Base-by-base conservation (phyloP, 2,329 filamentous ascomycete genomes). In the Colletotrichum orchidophilum region DNA sequence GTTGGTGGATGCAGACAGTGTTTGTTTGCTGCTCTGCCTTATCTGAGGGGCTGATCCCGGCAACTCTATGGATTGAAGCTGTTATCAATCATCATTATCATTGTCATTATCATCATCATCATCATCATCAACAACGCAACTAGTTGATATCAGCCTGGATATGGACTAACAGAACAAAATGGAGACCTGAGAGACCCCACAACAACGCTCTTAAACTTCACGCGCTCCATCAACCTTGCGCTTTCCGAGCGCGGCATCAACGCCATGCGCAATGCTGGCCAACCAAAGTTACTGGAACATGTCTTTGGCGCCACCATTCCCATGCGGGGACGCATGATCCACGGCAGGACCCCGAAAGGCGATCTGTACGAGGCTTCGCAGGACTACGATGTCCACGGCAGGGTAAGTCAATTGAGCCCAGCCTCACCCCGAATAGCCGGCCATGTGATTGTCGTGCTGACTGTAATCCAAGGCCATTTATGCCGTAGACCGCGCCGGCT, bases 271-370 rank as follows among this genome's bases (percentile, higher is more conserved):
- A 86, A 93, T 75, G 90, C 93, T 1, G 89, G 90, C 29, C 88
- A 91, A 35, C 83, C 89, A 3, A 87, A 86, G 3, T 87, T 98
- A 42, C 84, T 97, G 35, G 87, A 95, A 13, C 87, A 91, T 75
- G 90, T 98, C 35, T 87, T 97, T 76, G 85, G 84, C 1, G 90
- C 92, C 62, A 96, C 95, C 0, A 94, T 98, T 71, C 95, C 96
- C 12, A 98, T 99, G 95, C 87, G 93, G 80, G 96, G 95, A 13
- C 94, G 96, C 29, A 99, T 99, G 96, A 97, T 99, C 73, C 96
- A 99, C 78, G 91, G 94, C 39, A 86, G 85, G 76, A 85, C 86
- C 24, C 85, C 88, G 9, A 83, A 87, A 21, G 94, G 94, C 5
- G 82, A 89, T 27, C 82, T 97, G 57, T 94, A 91, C 76, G 91